A percentile compares a stretch with the other conserved stretches of the same genome.
Evolutionary conservation across 108 stramenopile genomes (phyloP).

Genomic region (Conticribra guillardii): DNA sequence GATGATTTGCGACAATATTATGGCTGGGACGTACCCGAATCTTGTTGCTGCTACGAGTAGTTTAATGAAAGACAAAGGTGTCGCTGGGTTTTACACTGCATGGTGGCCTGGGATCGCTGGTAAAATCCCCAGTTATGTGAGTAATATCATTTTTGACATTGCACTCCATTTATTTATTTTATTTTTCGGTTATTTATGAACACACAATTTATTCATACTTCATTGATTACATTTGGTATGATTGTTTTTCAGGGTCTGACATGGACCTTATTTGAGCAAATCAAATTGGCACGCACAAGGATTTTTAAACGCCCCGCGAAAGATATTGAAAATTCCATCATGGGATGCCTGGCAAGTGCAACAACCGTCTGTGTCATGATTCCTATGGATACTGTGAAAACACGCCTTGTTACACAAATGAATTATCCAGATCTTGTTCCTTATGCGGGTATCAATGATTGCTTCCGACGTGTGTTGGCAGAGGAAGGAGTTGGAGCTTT

Average conservation of each 20-base stretch:
- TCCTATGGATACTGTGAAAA: slow-evolving; percentile 98
- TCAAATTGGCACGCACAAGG: slow-evolving; percentile 67
- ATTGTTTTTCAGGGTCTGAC: slow-evolving; percentile 76
- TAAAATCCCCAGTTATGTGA: slow-evolving; percentile 93
- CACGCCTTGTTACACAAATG: slow-evolving; percentile 90
- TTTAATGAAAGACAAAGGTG: slow-evolving; percentile 65
- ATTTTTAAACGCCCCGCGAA: slow-evolving; percentile 67
- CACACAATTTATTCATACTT: no score
- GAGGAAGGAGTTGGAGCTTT: slow-evolving; percentile 93
- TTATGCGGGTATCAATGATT: slow-evolving; percentile 95
- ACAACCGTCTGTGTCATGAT: slow-evolving; percentile 97
- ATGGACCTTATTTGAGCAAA: slow-evolving; percentile 96
- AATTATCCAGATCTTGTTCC: slow-evolving; percentile 55
- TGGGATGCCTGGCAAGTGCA: slow-evolving; percentile 93
- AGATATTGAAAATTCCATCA: slow-evolving; percentile 91
- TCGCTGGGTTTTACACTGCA: slow-evolving; percentile 93
- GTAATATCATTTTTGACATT: slow-evolving; percentile 23
- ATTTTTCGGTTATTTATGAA: slow-evolving; percentile 8
- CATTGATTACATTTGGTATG: no score
- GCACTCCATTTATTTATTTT: not conserved
- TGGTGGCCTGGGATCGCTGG: slow-evolving; percentile 98
- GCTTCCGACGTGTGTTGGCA: slow-evolving; percentile 76
- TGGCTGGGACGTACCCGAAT: slow-evolving; percentile 95
- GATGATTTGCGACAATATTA: slow-evolving; percentile 96
- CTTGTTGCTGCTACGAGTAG: slow-evolving; percentile 64